Percentiles rank a stretch among this genome's conserved stretches.
These are phyloP conservation scores for Zygosaccharomyces gambellarensis DNA, from an alignment of 805 yeast genomes.

Conservation along the genomic window DNA sequence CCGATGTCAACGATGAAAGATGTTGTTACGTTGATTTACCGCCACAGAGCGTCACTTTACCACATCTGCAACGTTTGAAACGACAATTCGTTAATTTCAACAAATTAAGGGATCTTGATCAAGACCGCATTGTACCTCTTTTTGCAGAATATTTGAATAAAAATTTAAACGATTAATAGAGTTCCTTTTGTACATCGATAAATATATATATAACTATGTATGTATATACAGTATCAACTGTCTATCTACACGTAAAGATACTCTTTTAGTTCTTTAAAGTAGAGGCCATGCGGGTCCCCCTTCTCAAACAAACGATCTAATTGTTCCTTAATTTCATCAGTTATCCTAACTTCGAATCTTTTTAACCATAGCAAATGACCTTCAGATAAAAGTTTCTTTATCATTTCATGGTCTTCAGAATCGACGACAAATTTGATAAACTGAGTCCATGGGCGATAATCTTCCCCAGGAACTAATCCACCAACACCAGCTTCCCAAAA, in stretches of 20 bases:
- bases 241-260: conserved; percentile 5
- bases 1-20: conserved; percentile 37
- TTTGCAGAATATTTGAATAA: conserved; percentile 75
- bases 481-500: conserved; percentile 25
- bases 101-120: conserved; percentile 69
- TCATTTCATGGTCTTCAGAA: conserved; percentile 15
- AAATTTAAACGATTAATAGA: conserved; percentile 41
- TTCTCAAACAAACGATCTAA: conserved; percentile 16
- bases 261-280: conserved; percentile 9
- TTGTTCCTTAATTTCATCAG: conserved; percentile 14
- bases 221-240: not conserved
- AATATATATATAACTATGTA: not conserved
- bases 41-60: conserved; percentile 51
- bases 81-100: conserved; percentile 80
- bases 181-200: not conserved
- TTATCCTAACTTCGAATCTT: conserved; percentile 21
- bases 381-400: conserved; percentile 17
- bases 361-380: conserved; percentile 27
- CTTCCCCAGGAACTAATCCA: conserved; percentile 13
- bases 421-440: conserved; percentile 18
- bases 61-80: conserved; percentile 78
- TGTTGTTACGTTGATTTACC: conserved; percentile 59
- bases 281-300: conserved; percentile 12
- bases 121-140: conserved; percentile 59
- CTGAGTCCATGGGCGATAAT: conserved; percentile 27